These are phyloP conservation scores for Yarrowia sp. DNA, from an alignment of 805 yeast genomes.

Conservation along the genomic window DNA sequence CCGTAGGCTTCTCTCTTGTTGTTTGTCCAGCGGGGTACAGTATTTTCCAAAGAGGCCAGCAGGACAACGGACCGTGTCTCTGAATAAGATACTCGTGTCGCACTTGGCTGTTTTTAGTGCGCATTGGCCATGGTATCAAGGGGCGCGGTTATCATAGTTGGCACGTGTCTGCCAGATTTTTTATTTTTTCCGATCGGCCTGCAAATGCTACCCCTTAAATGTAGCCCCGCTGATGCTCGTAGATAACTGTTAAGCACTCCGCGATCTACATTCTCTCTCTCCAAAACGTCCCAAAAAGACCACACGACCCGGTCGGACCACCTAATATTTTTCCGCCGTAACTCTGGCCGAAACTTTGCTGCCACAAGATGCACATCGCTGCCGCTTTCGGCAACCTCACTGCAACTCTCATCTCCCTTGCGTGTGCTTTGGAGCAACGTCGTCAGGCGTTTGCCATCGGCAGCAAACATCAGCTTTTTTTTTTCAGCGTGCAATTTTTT, in stretches of 20 bases:
- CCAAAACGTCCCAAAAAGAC: not conserved
- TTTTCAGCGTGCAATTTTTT: too few relatives aligned
- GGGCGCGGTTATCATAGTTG: too few relatives aligned
- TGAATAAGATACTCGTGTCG: not conserved
- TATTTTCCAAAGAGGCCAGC: not conserved
- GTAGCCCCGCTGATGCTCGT: too few relatives aligned
- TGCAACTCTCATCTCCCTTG: conserved; percentile 7
- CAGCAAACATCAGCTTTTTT: too few relatives aligned
- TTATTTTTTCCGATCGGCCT: too few relatives aligned
- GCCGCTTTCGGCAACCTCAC: not conserved
- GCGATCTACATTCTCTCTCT: conserved; percentile 11
- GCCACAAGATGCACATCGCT: conserved; percentile 9
- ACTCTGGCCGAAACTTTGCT: not conserved
- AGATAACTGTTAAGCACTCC: not conserved
- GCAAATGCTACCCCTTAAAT: too few relatives aligned
- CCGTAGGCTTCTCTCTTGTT: not conserved
- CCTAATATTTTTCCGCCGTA: not conserved
- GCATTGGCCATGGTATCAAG: too few relatives aligned
- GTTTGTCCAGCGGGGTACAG: conserved; percentile 5
- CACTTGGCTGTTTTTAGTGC: too few relatives aligned
- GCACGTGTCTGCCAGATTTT: too few relatives aligned
- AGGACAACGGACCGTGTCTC: not conserved
- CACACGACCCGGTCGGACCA: conserved; percentile 18
- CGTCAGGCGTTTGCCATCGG: too few relatives aligned
- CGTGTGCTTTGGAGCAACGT: not conserved